phyloP scores from a whole-genome alignment of 1,284 basidiomycete species.

The Cryptococcus neoformans region DNA sequence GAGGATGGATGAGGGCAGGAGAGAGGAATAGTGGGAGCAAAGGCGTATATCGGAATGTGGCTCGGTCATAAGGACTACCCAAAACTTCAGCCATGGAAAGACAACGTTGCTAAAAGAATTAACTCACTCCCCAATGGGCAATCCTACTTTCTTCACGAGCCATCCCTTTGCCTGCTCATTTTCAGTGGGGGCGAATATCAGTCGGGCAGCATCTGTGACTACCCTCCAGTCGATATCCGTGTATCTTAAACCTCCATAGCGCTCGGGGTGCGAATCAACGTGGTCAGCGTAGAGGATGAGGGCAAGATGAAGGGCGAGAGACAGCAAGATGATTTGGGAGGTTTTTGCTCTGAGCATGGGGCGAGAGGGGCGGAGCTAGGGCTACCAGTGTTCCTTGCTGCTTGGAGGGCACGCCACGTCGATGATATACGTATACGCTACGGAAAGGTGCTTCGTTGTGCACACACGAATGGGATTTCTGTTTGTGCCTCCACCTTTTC shows the following conservation, averaged over 20 bases:
- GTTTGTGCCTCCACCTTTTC: no score
- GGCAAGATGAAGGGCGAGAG: constrained; percentile 27
- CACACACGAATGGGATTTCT: no score
- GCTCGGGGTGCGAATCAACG: constrained; percentile 40
- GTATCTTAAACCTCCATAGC: constrained; percentile 65
- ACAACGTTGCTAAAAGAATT: no score
- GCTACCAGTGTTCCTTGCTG: no score
- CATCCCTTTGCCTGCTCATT: constrained; percentile 58
- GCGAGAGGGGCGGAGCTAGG: not conserved
- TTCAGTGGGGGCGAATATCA: constrained; percentile 27
- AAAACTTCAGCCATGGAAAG: not conserved
- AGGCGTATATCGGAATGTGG: constrained; percentile 96
- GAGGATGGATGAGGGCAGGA: constrained; percentile 75
- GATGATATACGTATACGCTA: no score
- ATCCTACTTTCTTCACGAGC: constrained; percentile 52
- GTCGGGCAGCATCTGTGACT: constrained; percentile 72
- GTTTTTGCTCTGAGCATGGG: not conserved
- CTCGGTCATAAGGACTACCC: constrained; percentile 80
- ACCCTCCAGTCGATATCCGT: constrained; percentile 97
- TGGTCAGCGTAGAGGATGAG: constrained; percentile 40
- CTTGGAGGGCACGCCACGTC: no score
- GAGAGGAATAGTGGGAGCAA: constrained; percentile 77
- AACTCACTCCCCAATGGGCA: constrained; percentile 54
- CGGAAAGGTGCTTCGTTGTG: no score
- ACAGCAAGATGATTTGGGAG: constrained; percentile 14